phyloP scores from a whole-genome alignment of 2,329 filamentous ascomycete species.

The Aureobasidium sp. region DNA sequence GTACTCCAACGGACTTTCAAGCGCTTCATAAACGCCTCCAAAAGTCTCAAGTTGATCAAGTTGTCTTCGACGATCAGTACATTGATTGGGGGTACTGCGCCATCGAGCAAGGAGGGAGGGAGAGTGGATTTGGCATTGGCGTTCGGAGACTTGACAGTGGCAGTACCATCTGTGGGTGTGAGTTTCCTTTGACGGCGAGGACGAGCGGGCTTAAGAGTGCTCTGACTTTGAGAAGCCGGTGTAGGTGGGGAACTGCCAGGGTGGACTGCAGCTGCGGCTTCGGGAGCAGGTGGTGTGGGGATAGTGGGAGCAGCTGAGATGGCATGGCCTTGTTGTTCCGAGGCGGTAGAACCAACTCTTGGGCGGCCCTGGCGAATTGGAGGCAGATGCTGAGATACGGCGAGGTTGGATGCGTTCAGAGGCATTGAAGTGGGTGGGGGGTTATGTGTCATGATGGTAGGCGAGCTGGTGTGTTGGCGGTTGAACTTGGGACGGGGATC shows the following conservation, averaged over 20 bases:
- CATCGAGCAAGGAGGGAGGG: conserved; percentile 50
- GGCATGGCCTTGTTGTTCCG: conserved; percentile 38
- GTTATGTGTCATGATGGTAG: conserved; percentile 55
- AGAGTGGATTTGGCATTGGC: conserved; percentile 6
- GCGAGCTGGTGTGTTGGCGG: conserved; percentile 74
- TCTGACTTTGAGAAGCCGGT: conserved; percentile 22
- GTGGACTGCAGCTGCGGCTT: conserved; percentile 25
- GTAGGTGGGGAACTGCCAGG: conserved; percentile 28
- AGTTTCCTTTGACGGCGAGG: conserved; percentile 18
- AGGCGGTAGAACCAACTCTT: conserved; percentile 35
- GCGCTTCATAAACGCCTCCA: conserved; percentile 93
- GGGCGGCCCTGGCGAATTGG: conserved; percentile 28
- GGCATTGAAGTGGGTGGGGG: conserved; percentile 24
- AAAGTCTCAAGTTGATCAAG: conserved; percentile 87
- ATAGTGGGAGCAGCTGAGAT: conserved; percentile 43
- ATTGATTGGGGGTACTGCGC: conserved; percentile 87
- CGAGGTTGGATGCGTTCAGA: conserved; percentile 27
- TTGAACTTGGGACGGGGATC: conserved; percentile 51
- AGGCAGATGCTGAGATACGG: conserved; percentile 34
- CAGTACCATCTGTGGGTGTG: conserved; percentile 24
- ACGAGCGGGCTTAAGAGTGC: conserved; percentile 15
- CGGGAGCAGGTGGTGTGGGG: conserved; percentile 46
- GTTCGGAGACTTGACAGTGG: conserved; percentile 47
- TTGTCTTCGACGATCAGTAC: conserved; percentile 98
- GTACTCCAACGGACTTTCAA: conserved; percentile 95